phyloP scores from a whole-genome alignment of 306 rosid species.

The Trifolium pratense region DNA sequence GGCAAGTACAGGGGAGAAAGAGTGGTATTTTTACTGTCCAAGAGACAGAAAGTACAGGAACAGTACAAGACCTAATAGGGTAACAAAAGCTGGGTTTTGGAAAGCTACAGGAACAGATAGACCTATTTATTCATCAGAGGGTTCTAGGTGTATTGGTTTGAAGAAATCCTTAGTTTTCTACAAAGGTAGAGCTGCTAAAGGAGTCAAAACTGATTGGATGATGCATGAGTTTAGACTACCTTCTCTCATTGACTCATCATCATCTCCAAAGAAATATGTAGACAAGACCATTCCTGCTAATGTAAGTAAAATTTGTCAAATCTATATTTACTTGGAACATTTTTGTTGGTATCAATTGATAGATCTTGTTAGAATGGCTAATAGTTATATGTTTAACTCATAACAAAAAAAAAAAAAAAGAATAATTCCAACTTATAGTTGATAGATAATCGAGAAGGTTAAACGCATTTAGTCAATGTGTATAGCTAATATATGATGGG shows the following conservation, averaged over 20 bases:
- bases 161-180: slow-evolving; percentile 89
- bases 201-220: slow-evolving; percentile 91
- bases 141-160: slow-evolving; percentile 77
- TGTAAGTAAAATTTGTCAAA: slow-evolving; percentile 40
- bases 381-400: background rate
- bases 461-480: background rate
- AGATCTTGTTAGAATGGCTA: background rate
- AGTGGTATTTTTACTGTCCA: slow-evolving; percentile 92
- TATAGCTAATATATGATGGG: background rate
- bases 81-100: slow-evolving; percentile 90
- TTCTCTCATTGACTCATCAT: slow-evolving; percentile 55
- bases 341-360: background rate
- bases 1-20: slow-evolving; percentile 79
- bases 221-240: slow-evolving; percentile 93
- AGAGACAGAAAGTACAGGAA: slow-evolving; percentile 85
- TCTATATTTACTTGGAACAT: background rate
- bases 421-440: background rate
- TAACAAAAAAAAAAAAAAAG: background rate
- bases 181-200: slow-evolving; percentile 90
- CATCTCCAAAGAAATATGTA: slow-evolving; percentile 52
- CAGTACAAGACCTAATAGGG: slow-evolving; percentile 88
- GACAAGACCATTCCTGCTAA: slow-evolving; percentile 64
- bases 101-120: slow-evolving; percentile 92
- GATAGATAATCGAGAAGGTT: background rate
- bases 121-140: slow-evolving; percentile 78